Base-by-base conservation (phyloP, 768 basidiomycete genomes). In the Amanita phalloides region DNA sequence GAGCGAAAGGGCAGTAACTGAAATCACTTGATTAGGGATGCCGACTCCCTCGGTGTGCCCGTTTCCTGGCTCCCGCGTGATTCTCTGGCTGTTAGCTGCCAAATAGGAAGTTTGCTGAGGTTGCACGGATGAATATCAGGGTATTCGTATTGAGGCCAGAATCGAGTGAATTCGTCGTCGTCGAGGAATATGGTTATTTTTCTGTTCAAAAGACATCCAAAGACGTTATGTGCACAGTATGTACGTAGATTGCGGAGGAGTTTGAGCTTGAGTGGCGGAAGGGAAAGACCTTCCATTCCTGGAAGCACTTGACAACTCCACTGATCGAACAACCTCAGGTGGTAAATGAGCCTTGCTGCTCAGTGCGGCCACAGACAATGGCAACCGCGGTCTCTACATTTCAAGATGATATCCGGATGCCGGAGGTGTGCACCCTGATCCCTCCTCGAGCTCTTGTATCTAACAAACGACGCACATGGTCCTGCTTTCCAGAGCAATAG, bases 151-250 rank as follows among this genome's bases (percentile, higher is more conserved):
- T 30, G 28, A 30, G 28, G 7, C 26, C 28, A 33, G 33, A 33
- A 32, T 10, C 32, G 32, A 8, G 32, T 2, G 32, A 10, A 33
- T 33, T 13, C 11, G 33, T 33, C 28, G 17, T 17, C 17, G 17
- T 1, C 0, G 7, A 28, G 7, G 26, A 28, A 6, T 17, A 17
- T 17, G 26, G 0, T 6, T 28, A 7, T 6, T 28, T 28, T 28
- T 7, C 26, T 17, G 17, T 17, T 17, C 17, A 17, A 17, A 17
- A 17, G 17, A 17, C 17, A 1, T 17, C 17, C 0, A 17, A 17
- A 17, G 17, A 17, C 17, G 17, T 17, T 17, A 17, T 17, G 17
- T 87, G 54, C 90, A 38, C 25, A 2, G 4, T 25, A n/a, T 38
- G 4, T n/a, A n/a, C 17, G 17, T 17, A 17, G 23, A 4, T 44